These are phyloP conservation scores for Zygoascus sp. DNA, from an alignment of 1,139 yeast species.

Conservation along the genomic window DNA sequence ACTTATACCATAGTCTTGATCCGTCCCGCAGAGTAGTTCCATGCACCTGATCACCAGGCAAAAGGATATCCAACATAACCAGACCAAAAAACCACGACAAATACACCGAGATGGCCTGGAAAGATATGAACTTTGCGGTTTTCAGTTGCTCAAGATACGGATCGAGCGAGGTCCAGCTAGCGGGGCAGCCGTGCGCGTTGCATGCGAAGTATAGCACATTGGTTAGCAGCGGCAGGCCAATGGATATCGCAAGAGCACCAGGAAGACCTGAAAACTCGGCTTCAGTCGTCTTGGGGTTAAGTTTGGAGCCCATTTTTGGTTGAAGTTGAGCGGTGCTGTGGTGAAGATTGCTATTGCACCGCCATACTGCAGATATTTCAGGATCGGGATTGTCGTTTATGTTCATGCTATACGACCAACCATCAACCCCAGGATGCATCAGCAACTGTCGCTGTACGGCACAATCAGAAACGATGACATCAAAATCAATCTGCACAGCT, in stretches of 20 bases:
- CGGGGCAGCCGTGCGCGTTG: slow-evolving; percentile 36
- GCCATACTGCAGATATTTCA: neutral
- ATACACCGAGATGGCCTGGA: slow-evolving; percentile 58
- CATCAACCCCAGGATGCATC: slow-evolving; percentile 28
- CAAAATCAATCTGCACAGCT: slow-evolving; percentile 32
- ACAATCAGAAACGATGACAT: slow-evolving; percentile 29
- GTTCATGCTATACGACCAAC: slow-evolving; percentile 1
- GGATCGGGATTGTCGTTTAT: slow-evolving; percentile 2
- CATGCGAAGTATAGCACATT: slow-evolving; percentile 51
- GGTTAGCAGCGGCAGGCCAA: slow-evolving; percentile 63
- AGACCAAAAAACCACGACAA: slow-evolving; percentile 69
- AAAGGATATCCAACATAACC: slow-evolving; percentile 55
- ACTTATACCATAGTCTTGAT: slow-evolving; percentile 60
- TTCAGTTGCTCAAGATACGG: slow-evolving; percentile 33
- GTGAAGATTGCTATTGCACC: neutral
- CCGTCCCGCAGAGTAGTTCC: slow-evolving; percentile 81
- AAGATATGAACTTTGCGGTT: slow-evolving; percentile 24
- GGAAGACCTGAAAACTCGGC: slow-evolving; percentile 72
- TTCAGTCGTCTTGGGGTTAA: slow-evolving; percentile 69
- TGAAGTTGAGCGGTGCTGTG: neutral
- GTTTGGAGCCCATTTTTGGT: slow-evolving; percentile 20
- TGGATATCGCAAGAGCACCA: slow-evolving; percentile 66
- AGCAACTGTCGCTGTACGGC: slow-evolving; percentile 35
- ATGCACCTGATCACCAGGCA: slow-evolving; percentile 66
- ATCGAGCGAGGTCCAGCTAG: slow-evolving; percentile 23